phyloP scores from a whole-genome alignment of 139 green algal species.

The Chlamydomonas incerta region DNA sequence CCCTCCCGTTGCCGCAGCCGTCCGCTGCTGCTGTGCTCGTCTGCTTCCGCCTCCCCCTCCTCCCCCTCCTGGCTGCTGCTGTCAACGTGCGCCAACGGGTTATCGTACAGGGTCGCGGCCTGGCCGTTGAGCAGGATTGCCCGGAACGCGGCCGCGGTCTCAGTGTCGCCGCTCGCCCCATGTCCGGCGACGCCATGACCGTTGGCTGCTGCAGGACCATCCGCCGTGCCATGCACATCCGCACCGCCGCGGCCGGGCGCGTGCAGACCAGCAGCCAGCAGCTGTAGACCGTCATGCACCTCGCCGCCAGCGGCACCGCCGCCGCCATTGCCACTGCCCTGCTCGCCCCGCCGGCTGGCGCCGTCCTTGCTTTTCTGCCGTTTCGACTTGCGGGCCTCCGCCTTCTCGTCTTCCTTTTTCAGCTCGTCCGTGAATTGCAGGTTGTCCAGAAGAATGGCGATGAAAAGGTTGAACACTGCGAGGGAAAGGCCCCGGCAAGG shows the following conservation, averaged over 20 bases:
- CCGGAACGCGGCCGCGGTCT: too few species aligned
- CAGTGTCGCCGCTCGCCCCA: too few species aligned
- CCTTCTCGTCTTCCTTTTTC: constrained; percentile 21
- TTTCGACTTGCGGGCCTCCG: neutral
- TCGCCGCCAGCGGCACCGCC: neutral
- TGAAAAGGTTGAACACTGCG: constrained; percentile 82
- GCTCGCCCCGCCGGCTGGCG: neutral
- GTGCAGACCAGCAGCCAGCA: too few species aligned
- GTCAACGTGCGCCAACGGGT: neutral
- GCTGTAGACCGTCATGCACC: too few species aligned
- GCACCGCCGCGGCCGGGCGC: too few species aligned
- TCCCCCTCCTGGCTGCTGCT: too few species aligned
- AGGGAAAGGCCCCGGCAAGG: too few species aligned
- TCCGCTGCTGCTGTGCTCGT: neutral
- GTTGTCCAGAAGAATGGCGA: constrained; percentile 81
- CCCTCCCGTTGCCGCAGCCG: neutral
- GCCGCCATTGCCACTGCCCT: neutral
- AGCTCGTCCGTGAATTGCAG: constrained; percentile 41
- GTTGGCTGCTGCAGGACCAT: too few species aligned
- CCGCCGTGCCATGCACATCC: too few species aligned
- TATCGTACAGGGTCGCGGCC: neutral
- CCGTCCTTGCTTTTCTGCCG: neutral
- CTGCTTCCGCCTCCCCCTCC: too few species aligned
- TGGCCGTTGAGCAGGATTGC: too few species aligned
- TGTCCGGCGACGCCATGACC: too few species aligned